Conservation (phyloP, 2,329 filamentous ascomycete genomes). For the Trichoderma pleuroti region DNA sequence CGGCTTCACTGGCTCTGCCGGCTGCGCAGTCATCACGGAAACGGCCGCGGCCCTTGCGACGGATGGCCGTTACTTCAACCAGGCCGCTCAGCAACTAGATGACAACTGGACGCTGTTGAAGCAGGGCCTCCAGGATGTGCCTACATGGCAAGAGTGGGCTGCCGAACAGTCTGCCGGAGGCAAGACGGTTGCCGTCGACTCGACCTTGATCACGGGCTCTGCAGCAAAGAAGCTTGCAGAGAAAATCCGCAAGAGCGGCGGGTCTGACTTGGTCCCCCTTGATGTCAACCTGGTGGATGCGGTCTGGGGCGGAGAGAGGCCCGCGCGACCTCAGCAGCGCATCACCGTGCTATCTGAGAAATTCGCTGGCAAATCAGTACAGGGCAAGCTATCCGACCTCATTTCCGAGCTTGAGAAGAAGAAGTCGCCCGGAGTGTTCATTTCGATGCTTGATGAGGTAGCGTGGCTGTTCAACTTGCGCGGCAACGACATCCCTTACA, state of each 20-base stretch:
- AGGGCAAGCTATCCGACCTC: constrained; percentile 78
- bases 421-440: constrained; percentile 79
- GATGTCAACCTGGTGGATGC: constrained; percentile 82
- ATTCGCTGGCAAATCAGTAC: constrained; percentile 77
- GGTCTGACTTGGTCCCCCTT: constrained; percentile 70
- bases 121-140: constrained; percentile 88
- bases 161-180: constrained; percentile 81
- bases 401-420: constrained; percentile 91
- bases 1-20: constrained; percentile 92
- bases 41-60: constrained; percentile 88
- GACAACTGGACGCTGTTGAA: constrained; percentile 88
- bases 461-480: constrained; percentile 98
- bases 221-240: constrained; percentile 68
- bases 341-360: constrained; percentile 68
- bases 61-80: constrained; percentile 97
- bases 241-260: constrained; percentile 82
- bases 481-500: constrained; percentile 93
- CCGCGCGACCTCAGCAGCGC: constrained; percentile 69
- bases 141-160: constrained; percentile 96
- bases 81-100: constrained; percentile 87
- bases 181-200: constrained; percentile 87
- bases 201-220: constrained; percentile 72
- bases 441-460: constrained; percentile 94
- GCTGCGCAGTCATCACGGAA: constrained; percentile 82
- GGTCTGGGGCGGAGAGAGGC: constrained; percentile 77